Conservation (phyloP, 2,329 filamentous ascomycete genomes). For the Aphanocladium album region DNA sequence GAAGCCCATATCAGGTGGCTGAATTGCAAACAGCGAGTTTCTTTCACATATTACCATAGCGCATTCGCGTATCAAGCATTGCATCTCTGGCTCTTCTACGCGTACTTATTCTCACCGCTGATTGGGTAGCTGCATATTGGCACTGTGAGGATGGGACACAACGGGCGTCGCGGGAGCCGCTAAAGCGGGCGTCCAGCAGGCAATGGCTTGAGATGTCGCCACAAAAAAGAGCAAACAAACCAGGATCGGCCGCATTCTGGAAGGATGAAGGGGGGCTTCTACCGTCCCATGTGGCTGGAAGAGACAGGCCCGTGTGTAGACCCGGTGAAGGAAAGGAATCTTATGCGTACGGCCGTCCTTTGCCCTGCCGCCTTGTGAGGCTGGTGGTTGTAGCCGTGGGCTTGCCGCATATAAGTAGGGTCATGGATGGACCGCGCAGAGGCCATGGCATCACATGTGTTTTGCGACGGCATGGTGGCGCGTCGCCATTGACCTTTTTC, state of each 20-base stretch:
- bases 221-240: slow-evolving; percentile 6
- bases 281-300: not conserved
- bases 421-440: not conserved
- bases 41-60: not conserved
- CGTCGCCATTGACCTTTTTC: not conserved
- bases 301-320: not conserved
- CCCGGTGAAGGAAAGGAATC: too few species aligned
- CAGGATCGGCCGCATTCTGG: not conserved
- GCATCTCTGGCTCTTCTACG: not conserved
- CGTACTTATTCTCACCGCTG: not conserved
- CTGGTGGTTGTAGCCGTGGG: not conserved
- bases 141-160: not conserved
- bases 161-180: not conserved
- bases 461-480: not conserved
- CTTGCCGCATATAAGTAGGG: not conserved
- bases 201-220: not conserved
- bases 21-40: not conserved
- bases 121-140: not conserved
- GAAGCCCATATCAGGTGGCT: not conserved
- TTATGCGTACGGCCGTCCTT: not conserved
- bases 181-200: not conserved
- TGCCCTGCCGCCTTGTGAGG: not conserved
- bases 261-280: not conserved
- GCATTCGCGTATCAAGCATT: not conserved
- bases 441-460: not conserved